Percentiles rank a stretch among this genome's conserved stretches.
Evolutionary conservation across 2,329 filamentous ascomycete species (phyloP).

Genomic region (Pseudogymnoascus sp.): DNA sequence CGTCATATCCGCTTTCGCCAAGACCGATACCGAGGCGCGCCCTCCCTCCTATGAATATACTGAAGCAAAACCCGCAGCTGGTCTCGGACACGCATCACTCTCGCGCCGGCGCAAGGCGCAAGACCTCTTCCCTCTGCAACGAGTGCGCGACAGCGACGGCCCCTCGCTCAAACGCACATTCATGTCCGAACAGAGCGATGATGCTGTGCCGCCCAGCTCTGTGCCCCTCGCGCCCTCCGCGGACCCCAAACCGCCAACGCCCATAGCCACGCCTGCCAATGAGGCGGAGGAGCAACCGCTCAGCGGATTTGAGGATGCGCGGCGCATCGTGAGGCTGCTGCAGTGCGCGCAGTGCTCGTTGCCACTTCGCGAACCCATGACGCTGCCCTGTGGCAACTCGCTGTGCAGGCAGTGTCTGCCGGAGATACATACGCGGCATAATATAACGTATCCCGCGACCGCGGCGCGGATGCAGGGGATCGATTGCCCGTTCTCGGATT

Average conservation of each 20-base stretch:
- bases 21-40: constrained; percentile 3
- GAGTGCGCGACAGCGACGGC: not conserved
- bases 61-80: not conserved
- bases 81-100: not conserved
- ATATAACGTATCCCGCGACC: constrained; percentile 69
- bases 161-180: not conserved
- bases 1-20: constrained; percentile 1
- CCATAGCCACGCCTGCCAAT: not conserved
- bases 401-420: constrained; percentile 72
- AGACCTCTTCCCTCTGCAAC: not conserved
- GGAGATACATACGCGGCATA: constrained; percentile 49
- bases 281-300: not conserved
- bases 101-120: constrained; percentile 1
- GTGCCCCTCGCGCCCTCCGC: not conserved
- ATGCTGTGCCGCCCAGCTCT: constrained; percentile 4
- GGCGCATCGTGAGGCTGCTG: constrained; percentile 56
- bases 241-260: not conserved
- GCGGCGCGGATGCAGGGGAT: constrained; percentile 62
- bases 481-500: constrained; percentile 61
- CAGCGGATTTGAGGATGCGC: not conserved
- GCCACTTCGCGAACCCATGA: constrained; percentile 59
- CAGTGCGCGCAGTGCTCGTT: constrained; percentile 69
- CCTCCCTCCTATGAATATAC: not conserved
- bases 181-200: constrained; percentile 4
- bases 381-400: constrained; percentile 72